Evolutionary conservation across 208 protist genomes (phyloP).

Genomic region (Trypanosoma boissoni): DNA sequence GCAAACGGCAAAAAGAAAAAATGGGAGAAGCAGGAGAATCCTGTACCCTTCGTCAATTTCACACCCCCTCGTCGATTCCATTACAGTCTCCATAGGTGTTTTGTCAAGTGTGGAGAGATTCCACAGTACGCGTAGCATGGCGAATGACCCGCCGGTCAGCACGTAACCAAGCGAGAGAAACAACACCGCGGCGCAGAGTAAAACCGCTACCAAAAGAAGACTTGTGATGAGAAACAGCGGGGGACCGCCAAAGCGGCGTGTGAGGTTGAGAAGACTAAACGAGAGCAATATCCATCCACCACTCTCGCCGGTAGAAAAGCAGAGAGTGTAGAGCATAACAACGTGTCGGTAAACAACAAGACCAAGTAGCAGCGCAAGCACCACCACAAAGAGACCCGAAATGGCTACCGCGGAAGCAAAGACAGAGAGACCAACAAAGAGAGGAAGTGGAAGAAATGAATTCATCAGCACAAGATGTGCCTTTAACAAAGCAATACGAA

Average conservation of each 20-base stretch:
- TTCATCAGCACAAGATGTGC: slow-evolving; percentile 17
- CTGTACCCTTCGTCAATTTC: neutral
- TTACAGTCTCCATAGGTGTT: neutral
- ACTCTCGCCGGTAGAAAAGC: slow-evolving; percentile 9
- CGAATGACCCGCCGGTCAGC: slow-evolving; percentile 15
- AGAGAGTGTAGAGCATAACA: slow-evolving; percentile 14
- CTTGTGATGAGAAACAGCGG: neutral
- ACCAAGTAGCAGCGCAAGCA: slow-evolving; percentile 1
- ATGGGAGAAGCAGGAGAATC: slow-evolving; percentile 7
- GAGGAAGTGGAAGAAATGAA: slow-evolving; percentile 3
- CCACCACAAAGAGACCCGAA: slow-evolving; percentile 17
- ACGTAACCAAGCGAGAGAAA: slow-evolving; percentile 18
- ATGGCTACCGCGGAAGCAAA: slow-evolving; percentile 17
- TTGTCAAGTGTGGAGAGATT: neutral
- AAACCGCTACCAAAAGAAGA: neutral
- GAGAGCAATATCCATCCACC: slow-evolving; percentile 20
- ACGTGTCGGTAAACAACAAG: slow-evolving; percentile 21
- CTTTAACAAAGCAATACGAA: slow-evolving; percentile 15
- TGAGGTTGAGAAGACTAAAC: slow-evolving; percentile 17
- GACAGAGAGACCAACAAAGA: slow-evolving; percentile 15
- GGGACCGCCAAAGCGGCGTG: slow-evolving; percentile 2
- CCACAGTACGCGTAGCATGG: neutral
- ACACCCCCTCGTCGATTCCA: slow-evolving; percentile 1
- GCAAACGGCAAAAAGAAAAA: slow-evolving; percentile 4
- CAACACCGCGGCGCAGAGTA: slow-evolving; percentile 10